Evolutionary conservation across 163 green algal genomes (phyloP).

Genomic region (Scenedesmus sp.): DNA sequence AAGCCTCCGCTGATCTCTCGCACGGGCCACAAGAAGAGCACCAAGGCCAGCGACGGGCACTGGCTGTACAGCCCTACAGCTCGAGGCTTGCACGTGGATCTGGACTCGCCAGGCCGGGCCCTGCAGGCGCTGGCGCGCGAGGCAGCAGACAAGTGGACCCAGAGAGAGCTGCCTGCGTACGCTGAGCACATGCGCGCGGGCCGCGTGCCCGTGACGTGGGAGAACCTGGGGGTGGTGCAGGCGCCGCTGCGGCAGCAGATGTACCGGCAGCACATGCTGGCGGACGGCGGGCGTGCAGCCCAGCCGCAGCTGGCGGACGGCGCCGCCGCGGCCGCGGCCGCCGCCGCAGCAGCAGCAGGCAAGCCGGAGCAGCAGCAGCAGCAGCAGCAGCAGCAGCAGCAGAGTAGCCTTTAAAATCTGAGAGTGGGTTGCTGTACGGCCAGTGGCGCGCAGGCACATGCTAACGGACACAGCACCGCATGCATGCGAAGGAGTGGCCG

Average conservation of each 20-base stretch:
- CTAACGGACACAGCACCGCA: too few relatives aligned
- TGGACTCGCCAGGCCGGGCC: neutral
- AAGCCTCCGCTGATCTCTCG: neutral
- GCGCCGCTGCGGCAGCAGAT: neutral
- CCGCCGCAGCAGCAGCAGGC: neutral
- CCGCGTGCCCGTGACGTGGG: neutral
- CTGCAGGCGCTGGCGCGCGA: neutral
- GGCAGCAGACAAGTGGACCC: constrained; percentile 22
- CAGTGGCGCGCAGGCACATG: neutral
- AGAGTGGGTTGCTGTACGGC: too few relatives aligned
- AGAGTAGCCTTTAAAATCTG: too few relatives aligned
- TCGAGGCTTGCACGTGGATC: neutral
- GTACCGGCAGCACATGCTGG: neutral
- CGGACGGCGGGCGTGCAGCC: neutral
- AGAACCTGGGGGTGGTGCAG: neutral
- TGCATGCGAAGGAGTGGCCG: too few relatives aligned
- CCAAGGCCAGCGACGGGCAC: too few relatives aligned
- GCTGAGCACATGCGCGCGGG: neutral
- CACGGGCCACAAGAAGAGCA: constrained; percentile 9
- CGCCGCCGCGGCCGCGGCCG: neutral
- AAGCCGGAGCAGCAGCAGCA: neutral
- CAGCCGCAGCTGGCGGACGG: neutral
- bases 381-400: neutral
- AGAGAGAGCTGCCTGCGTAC: constrained; percentile 3
- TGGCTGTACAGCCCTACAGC: neutral